A percentile compares a stretch with the other conserved stretches of the same genome.
Conservation (phyloP, 805 yeast species). For the Wickerhamomyces mucosus region DNA sequence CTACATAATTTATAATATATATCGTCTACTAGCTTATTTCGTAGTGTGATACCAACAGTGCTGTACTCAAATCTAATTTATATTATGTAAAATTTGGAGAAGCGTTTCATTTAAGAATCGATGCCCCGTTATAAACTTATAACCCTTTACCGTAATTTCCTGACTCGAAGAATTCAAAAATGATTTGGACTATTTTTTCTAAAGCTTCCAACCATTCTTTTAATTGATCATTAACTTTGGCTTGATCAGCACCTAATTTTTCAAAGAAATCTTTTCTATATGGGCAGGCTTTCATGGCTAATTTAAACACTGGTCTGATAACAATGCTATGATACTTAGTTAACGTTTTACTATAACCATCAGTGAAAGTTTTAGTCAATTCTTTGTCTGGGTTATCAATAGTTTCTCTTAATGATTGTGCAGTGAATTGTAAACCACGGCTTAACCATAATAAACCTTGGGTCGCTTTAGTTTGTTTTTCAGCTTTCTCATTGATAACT, state of each 20-base stretch:
- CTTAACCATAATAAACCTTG: slow-evolving; percentile 86
- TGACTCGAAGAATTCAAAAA: slow-evolving; percentile 63
- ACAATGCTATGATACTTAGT: slow-evolving; percentile 75
- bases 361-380: slow-evolving; percentile 68
- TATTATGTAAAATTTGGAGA: too few species aligned
- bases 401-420: slow-evolving; percentile 77
- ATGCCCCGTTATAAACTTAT: slow-evolving; percentile 30
- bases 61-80: too few species aligned
- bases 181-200: slow-evolving; percentile 62
- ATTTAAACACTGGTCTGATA: slow-evolving; percentile 77
- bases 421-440: slow-evolving; percentile 85
- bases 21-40: too few species aligned
- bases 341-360: slow-evolving; percentile 75
- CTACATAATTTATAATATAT: too few species aligned
- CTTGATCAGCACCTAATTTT: slow-evolving; percentile 72
- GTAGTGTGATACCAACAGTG: too few species aligned
- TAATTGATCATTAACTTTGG: slow-evolving; percentile 55
- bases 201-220: slow-evolving; percentile 67
- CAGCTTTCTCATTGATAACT: slow-evolving; percentile 60
- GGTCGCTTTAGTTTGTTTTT: slow-evolving; percentile 65
- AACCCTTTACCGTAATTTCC: slow-evolving; percentile 89
- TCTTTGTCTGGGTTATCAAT: slow-evolving; percentile 53
- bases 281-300: slow-evolving; percentile 95
- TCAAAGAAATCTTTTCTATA: slow-evolving; percentile 78
- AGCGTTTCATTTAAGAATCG: too few species aligned